These are phyloP conservation scores for Raphanus sativus DNA, from an alignment of 345 rosid species.

Conservation along the genomic window DNA sequence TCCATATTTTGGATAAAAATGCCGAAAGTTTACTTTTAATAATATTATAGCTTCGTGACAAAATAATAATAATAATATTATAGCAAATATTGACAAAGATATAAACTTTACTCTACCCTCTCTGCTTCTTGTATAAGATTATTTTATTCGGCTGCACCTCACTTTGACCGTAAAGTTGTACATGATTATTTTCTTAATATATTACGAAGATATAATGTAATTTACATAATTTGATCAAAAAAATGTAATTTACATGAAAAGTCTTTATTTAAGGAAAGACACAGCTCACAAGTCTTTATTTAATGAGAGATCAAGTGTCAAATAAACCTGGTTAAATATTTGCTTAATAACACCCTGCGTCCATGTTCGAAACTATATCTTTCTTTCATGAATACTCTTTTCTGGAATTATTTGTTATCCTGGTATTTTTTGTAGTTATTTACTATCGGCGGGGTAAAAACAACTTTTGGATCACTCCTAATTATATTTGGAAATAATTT, in stretches of 20 bases:
- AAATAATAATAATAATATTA: not conserved
- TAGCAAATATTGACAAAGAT: not conserved
- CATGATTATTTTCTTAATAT: not conserved
- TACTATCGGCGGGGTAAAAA: not conserved
- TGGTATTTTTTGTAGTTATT: not conserved
- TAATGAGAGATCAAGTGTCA: not conserved
- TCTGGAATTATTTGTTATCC: no score
- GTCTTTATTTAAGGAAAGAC: not conserved
- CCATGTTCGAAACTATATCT: not conserved
- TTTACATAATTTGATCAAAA: no score
- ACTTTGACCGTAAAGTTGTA: conserved; percentile 8
- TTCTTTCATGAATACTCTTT: not conserved
- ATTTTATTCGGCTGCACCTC: not conserved
- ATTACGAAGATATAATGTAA: not conserved
- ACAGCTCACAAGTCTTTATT: not conserved
- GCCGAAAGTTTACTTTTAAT: not conserved
- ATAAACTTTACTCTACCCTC: not conserved
- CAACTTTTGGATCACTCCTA: not conserved
- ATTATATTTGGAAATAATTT: not conserved
- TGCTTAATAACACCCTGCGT: not conserved
- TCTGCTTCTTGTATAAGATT: conserved; percentile 3
- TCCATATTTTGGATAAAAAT: conserved; percentile 24
- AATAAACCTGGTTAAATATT: not conserved
- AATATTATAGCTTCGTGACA: not conserved
- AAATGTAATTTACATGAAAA: not conserved